Percentiles rank a stretch among this genome's conserved stretches.
Conservation (phyloP, 2,329 filamentous ascomycete genomes). For the Bipolaris zeicola region DNA sequence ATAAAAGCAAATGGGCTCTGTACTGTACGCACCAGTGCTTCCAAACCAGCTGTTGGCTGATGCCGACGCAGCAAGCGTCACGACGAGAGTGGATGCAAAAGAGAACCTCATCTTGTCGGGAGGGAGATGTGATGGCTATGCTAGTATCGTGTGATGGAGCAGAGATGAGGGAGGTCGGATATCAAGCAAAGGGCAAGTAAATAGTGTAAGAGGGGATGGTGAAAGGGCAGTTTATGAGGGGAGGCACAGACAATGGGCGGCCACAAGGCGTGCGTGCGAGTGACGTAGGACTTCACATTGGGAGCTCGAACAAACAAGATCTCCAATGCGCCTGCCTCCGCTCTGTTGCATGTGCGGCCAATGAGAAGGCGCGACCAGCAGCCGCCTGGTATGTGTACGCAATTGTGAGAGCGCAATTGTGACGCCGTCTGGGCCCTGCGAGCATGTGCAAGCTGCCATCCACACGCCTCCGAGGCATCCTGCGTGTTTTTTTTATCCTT, state of each 20-base stretch:
- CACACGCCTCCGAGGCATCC: constrained; percentile 1
- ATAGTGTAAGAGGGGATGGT: constrained; percentile 18
- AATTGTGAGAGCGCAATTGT: constrained; percentile 28
- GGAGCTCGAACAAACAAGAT: constrained; percentile 26
- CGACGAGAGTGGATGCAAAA: constrained; percentile 69
- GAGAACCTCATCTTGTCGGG: constrained; percentile 73
- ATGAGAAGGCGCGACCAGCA: constrained; percentile 23
- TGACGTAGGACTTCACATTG: constrained; percentile 42
- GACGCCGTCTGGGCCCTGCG: constrained; percentile 13
- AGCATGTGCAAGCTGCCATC: constrained; percentile 1
- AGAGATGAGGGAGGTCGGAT: constrained; percentile 14
- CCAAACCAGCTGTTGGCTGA: constrained; percentile 84
- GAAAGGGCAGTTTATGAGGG: constrained; percentile 33
- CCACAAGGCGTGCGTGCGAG: constrained; percentile 19
- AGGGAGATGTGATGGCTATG: constrained; percentile 16
- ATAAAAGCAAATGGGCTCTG: constrained; percentile 13
- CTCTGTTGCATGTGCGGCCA: constrained; percentile 20
- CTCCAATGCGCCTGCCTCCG: constrained; percentile 24
- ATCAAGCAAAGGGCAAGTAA: constrained; percentile 10
- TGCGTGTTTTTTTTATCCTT: background rate
- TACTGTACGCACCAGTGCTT: constrained; percentile 72
- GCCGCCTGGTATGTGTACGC: constrained; percentile 26
- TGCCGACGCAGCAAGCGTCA: constrained; percentile 73
- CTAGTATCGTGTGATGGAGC: constrained; percentile 29
- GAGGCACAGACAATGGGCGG: constrained; percentile 32